phyloP scores from a whole-genome alignment of 2,329 filamentous ascomycete species.

The Alternaria postmessia region DNA sequence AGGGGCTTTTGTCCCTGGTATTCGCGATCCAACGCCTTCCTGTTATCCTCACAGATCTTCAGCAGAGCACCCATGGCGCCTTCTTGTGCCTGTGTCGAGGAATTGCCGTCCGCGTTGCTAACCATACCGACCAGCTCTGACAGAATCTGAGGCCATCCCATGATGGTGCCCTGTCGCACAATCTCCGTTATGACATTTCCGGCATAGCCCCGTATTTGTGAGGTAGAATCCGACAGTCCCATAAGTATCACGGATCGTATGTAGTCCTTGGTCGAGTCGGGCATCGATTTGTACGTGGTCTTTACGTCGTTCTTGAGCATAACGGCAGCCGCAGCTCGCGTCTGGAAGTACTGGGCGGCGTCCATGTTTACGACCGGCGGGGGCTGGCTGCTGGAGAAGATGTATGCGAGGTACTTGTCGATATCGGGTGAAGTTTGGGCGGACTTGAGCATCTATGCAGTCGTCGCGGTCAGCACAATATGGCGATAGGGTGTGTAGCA shows the following conservation, averaged over 20 bases:
- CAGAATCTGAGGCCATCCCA: constrained; percentile 90
- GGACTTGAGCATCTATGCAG: constrained; percentile 83
- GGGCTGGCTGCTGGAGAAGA: constrained; percentile 76
- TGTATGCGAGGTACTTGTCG: constrained; percentile 94
- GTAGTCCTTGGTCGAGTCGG: constrained; percentile 75
- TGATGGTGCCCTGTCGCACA: constrained; percentile 81
- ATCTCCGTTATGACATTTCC: constrained; percentile 95
- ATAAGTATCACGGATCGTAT: constrained; percentile 81
- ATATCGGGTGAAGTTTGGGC: constrained; percentile 90
- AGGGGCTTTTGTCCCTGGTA: constrained; percentile 89
- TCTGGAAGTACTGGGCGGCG: constrained; percentile 71
- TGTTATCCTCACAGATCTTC: constrained; percentile 98
- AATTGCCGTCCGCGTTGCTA: constrained; percentile 73
- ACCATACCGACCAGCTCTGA: constrained; percentile 82
- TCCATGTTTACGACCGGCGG: constrained; percentile 68
- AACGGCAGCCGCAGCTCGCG: constrained; percentile 86
- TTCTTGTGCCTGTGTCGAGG: constrained; percentile 79
- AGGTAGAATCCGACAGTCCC: constrained; percentile 80
- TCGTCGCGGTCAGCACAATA: constrained; percentile 35
- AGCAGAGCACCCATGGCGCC: constrained; percentile 90
- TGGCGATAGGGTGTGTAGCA: constrained; percentile 13
- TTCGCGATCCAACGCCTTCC: constrained; percentile 82
- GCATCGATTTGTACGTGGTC: constrained; percentile 76
- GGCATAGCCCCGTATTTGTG: constrained; percentile 85
- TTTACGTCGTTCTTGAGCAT: constrained; percentile 96